These are phyloP conservation scores for Platanthera zijinensis DNA, from an alignment of 106 monocot species.

Conservation along the genomic window DNA sequence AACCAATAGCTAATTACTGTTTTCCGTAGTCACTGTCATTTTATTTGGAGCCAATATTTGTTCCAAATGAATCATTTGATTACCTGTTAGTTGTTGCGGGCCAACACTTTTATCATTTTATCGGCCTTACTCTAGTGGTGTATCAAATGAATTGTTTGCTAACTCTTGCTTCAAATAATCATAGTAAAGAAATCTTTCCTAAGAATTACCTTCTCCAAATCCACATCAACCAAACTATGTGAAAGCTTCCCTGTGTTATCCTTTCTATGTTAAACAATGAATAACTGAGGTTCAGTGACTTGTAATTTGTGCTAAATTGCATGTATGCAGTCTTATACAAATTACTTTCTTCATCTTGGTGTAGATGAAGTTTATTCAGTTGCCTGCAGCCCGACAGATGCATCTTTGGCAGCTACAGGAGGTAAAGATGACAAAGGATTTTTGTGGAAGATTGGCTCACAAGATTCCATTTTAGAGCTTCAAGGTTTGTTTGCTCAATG, in stretches of 20 bases:
- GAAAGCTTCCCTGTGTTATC: background rate
- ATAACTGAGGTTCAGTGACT: background rate
- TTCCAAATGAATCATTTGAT: too few relatives aligned
- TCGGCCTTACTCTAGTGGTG: background rate
- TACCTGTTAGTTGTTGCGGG: too few relatives aligned
- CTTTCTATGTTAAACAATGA: background rate
- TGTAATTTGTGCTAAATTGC: background rate
- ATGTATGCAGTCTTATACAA: background rate
- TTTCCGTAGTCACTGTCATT: too few relatives aligned
- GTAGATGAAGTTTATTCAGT: constrained; percentile 81
- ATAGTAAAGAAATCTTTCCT: background rate
- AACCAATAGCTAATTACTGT: too few relatives aligned
- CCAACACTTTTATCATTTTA: background rate
- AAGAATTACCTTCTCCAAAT: background rate
- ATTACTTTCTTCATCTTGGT: constrained; percentile 4
- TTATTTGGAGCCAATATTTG: too few relatives aligned
- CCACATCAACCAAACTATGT: background rate
- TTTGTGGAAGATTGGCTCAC: constrained; percentile 70
- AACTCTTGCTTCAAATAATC: background rate
- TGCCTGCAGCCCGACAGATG: constrained; percentile 78
- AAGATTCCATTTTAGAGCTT: constrained; percentile 47
- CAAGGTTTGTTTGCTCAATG: constrained; percentile 37
- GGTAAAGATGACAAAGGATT: constrained; percentile 90
- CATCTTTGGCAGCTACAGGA: constrained; percentile 70
- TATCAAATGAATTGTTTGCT: background rate